Evolutionary conservation across 129 eudicot genomes (phyloP), one percentile per base, ranked within the genome.

Genomic region (Lactuca sativa): DNA sequence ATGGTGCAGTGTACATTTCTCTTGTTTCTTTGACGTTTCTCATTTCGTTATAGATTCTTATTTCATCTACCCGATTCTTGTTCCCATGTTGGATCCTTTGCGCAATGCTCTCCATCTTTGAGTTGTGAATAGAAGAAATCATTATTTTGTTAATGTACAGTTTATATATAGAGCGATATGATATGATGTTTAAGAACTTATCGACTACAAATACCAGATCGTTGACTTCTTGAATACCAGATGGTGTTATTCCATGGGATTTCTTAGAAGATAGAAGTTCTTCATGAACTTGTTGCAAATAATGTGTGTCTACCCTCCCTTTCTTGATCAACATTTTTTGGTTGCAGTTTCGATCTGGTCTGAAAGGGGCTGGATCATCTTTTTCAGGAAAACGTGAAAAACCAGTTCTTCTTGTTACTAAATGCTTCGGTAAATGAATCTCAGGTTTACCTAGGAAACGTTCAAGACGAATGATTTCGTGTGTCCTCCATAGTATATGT

Each of bases 81-180:
- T 63, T 54, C 34, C 64, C 64, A 25, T 73, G 77, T 52, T 43
- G 64, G 16, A 63, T 25, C 64, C n/a, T 38, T 55, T 73, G 78
- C 34, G 7, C 64, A 56, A 73, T 64, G 56, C 71, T 62, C 47
- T 38, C 55, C 9, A 73, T 63, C 71, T 73, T 38, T 31, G 0
- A 37, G 55, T 69, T 7, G 6, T 10, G 25, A 41, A 41, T 10
- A 12, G 30, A 38, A 56, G 14, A 14, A 55, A 34, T 17, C 0
- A 53, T 10, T 13, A 38, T n/a, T n/a, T n/a, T 38, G 25, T 16
- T 43, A 10, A 43, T 4, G 12, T 1, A 7, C 18, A 64, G 3
- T 0, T 4, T 43, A 9, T 43, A 25, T 7, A 64, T n/a, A n/a
- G n/a, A n/a, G n/a, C n/a, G n/a, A n/a, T n/a, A n/a, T n/a, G 2